These are phyloP conservation scores for Apiospora pterosperma DNA, from an alignment of 2,329 filamentous ascomycete species.

Conservation along the genomic window DNA sequence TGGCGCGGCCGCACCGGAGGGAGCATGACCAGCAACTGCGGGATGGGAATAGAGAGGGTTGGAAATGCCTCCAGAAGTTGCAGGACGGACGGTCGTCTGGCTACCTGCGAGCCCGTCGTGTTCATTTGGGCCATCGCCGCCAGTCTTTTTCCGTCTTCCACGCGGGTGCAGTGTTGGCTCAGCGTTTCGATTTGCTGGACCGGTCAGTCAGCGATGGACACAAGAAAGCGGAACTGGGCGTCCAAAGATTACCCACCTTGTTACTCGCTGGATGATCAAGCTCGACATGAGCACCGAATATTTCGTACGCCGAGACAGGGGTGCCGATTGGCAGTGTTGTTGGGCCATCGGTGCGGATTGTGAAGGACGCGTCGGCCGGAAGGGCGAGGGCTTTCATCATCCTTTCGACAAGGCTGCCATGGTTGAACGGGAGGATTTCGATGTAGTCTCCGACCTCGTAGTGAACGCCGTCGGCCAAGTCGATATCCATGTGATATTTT, in stretches of 20 bases:
- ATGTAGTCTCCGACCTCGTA: too few species aligned
- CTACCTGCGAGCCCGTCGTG: too few species aligned
- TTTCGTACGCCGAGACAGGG: conserved; percentile 16
- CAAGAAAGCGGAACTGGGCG: too few species aligned
- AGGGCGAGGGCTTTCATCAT: conserved; percentile 54
- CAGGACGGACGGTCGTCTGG: too few species aligned
- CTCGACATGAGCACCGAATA: conserved; percentile 18
- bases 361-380: conserved; percentile 54
- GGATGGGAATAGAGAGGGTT: conserved; percentile 36
- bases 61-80: conserved; percentile 22
- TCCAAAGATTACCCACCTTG: too few species aligned
- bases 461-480: too few species aligned
- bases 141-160: too few species aligned
- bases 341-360: conserved; percentile 37
- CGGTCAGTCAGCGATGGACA: too few species aligned
- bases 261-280: conserved; percentile 16
- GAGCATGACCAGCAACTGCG: conserved; percentile 49
- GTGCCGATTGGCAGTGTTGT: conserved; percentile 35
- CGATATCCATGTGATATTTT: too few species aligned
- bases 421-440: conserved; percentile 56
- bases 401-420: conserved; percentile 46
- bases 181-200: too few species aligned
- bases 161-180: too few species aligned
- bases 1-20: conserved; percentile 60
- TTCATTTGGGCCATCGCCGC: too few species aligned